A percentile compares a stretch with the other conserved stretches of the same genome.
phyloP scores from a whole-genome alignment of 257 asterid species.

The Ehretia macrophylla region DNA sequence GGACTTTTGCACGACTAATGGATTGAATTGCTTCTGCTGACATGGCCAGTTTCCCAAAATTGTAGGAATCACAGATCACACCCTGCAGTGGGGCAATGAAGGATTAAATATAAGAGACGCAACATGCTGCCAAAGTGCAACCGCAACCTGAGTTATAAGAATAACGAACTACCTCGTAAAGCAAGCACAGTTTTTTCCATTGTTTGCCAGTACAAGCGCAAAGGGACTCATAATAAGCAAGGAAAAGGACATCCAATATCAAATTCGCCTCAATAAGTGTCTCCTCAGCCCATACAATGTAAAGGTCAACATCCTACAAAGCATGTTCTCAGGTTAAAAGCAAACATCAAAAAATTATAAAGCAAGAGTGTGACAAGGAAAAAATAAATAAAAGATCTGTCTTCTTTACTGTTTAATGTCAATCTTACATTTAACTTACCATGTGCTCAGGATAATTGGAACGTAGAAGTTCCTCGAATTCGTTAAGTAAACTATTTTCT shows the following conservation, averaged over 20 bases:
- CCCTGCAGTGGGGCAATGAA: conserved; percentile 46
- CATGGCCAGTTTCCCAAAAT: conserved; percentile 69
- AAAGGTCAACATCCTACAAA: conserved; percentile 75
- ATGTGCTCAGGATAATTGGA: conserved; percentile 70
- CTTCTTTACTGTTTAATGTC: not conserved
- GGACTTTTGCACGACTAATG: conserved; percentile 76
- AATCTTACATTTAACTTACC: conserved; percentile 39
- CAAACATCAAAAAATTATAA: conserved; percentile 5
- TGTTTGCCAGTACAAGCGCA: conserved; percentile 59
- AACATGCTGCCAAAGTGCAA: conserved; percentile 12
- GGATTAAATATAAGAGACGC: conserved; percentile 13
- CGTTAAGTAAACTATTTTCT: conserved; percentile 50
- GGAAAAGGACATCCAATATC: conserved; percentile 80
- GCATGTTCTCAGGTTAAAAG: conserved; percentile 9
- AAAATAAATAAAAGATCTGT: no score
- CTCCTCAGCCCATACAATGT: conserved; percentile 88
- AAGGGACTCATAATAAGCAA: conserved; percentile 71
- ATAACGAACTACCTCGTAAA: conserved; percentile 67
- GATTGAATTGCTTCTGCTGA: conserved; percentile 66
- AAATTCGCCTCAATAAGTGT: conserved; percentile 75
- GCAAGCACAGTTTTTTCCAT: conserved; percentile 70
- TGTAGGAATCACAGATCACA: conserved; percentile 55
- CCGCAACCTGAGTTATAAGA: conserved; percentile 7
- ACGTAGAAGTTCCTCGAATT: conserved; percentile 60
- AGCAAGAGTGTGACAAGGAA: no score